Base-by-base conservation (phyloP, 2,329 filamentous ascomycete genomes). In the Botrytis squamosa region DNA sequence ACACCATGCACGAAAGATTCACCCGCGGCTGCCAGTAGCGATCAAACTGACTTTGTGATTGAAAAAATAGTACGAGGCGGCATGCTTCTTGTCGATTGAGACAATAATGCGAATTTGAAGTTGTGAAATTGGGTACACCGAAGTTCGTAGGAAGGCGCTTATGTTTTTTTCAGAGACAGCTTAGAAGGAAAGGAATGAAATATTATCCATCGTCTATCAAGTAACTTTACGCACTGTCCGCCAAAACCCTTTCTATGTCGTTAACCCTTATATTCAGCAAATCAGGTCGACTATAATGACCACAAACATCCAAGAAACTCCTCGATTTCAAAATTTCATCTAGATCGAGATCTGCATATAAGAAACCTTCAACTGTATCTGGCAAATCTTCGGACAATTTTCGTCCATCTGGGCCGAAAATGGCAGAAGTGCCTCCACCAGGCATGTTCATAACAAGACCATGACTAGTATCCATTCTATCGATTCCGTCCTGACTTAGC, bases 381-480 rank as follows among this genome's bases (percentile, higher is more conserved):
- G 44, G 83, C 79, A 65, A 85, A 83, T 25, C 87, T 80, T 77
- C 60, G 12, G 73, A 82, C 82, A 72, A 81, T 81, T 74, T 44
- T 44, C 77, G 70, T 3, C 87, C 88, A 76, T 89, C 88, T 0
- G 87, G 87, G 0, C 84, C 84, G 77, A 85, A 89, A 77, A 89
- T 88, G 3, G 87, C 83, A 0, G 86, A 85, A 75, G 86, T 85
- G 16, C 87, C 87, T 73, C 77, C 76, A 29, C 78, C 76, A 29
- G 75, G 88, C 86, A 81, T 85, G 82, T 74, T 85, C 84, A 25
- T 84, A 82, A 72, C 84, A 82, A 63, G 14, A 8, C 62, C 59
- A 22, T 49, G 20, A 6, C 57, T 52, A 9, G 52, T 68, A n/a
- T 33, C 18, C 52, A 42, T 57, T 20, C 9, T 60, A 14, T 64